phyloP scores from a whole-genome alignment of 2,329 filamentous ascomycete genomes.

The Aspergillus quadricinctus region DNA sequence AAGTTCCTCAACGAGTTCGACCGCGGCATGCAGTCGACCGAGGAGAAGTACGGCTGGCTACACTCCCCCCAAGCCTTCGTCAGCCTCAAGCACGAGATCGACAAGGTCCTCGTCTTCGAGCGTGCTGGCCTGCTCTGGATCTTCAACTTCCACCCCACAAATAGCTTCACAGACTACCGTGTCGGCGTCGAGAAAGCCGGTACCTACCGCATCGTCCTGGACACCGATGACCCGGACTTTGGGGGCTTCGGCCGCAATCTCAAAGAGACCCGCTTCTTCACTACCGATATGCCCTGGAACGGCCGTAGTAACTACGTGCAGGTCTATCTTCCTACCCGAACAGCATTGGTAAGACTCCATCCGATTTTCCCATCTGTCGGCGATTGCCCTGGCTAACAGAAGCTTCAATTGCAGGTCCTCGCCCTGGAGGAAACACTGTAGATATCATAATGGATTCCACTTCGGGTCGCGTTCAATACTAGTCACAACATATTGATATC shows the following conservation, averaged over 20 bases:
- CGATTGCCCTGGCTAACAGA: not conserved
- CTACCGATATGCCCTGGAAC: conserved; percentile 87
- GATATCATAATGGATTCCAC: not conserved
- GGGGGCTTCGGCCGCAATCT: conserved; percentile 77
- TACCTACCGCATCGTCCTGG: conserved; percentile 81
- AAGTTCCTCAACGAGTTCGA: conserved; percentile 92
- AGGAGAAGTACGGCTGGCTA: conserved; percentile 89
- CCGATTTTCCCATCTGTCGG: not conserved
- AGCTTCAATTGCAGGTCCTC: conserved; percentile 43
- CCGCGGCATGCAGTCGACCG: conserved; percentile 79
- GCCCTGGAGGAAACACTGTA: conserved; percentile 47
- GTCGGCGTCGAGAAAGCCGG: conserved; percentile 81
- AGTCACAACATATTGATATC: not conserved
- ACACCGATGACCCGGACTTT: conserved; percentile 70
- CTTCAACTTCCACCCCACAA: conserved; percentile 88
- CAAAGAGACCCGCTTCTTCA: conserved; percentile 83
- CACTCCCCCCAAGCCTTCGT: conserved; percentile 82
- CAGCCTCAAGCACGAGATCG: conserved; percentile 84
- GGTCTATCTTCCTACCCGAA: conserved; percentile 80
- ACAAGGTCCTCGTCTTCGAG: conserved; percentile 96
- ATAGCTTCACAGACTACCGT: conserved; percentile 87
- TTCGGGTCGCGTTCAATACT: not conserved
- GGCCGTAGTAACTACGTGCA: conserved; percentile 84
- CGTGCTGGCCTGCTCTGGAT: conserved; percentile 84
- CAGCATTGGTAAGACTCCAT: conserved; percentile 63